phyloP scores from a whole-genome alignment of 139 green algal genomes.

The Chlorella ohadii region DNA sequence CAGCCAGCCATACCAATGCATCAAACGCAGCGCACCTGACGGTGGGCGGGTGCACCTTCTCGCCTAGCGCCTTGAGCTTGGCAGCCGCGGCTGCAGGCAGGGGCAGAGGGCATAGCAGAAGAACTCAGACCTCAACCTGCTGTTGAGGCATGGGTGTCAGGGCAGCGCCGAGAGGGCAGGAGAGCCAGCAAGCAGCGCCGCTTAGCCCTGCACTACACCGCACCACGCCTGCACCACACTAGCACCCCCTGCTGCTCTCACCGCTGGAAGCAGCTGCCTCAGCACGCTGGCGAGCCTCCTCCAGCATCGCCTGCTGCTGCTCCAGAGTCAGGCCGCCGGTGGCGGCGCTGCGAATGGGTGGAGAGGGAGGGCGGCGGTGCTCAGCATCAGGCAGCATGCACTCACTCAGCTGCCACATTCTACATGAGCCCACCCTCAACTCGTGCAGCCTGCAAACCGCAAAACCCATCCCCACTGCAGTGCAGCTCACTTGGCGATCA shows the following conservation, averaged over 20 bases:
- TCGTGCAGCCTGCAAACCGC: too few relatives aligned
- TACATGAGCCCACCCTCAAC: too few relatives aligned
- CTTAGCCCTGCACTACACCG: too few relatives aligned
- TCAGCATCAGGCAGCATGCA: too few relatives aligned
- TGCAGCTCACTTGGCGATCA: constrained; percentile 46
- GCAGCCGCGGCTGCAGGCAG: constrained; percentile 11
- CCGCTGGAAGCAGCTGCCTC: constrained; percentile 19
- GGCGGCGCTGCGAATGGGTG: constrained; percentile 18
- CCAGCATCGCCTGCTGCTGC: constrained; percentile 54
- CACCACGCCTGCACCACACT: too few relatives aligned
- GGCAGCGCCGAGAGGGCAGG: too few relatives aligned
- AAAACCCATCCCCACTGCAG: too few relatives aligned
- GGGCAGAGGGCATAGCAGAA: background rate
- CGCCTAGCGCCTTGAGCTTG: constrained; percentile 19
- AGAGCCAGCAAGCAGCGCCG: too few relatives aligned
- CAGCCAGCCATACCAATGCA: too few relatives aligned
- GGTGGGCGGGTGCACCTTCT: constrained; percentile 17
- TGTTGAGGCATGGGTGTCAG: too few relatives aligned
- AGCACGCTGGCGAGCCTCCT: constrained; percentile 26
- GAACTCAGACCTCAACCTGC: background rate
- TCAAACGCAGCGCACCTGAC: constrained; percentile 15
- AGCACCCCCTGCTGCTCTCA: too few relatives aligned
- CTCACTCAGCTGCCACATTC: too few relatives aligned
- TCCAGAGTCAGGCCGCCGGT: constrained; percentile 41
- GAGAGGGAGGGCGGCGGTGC: background rate